Base-by-base conservation (phyloP, 192 early-diverging fungal species). In the Coemansia interrupta region DNA sequence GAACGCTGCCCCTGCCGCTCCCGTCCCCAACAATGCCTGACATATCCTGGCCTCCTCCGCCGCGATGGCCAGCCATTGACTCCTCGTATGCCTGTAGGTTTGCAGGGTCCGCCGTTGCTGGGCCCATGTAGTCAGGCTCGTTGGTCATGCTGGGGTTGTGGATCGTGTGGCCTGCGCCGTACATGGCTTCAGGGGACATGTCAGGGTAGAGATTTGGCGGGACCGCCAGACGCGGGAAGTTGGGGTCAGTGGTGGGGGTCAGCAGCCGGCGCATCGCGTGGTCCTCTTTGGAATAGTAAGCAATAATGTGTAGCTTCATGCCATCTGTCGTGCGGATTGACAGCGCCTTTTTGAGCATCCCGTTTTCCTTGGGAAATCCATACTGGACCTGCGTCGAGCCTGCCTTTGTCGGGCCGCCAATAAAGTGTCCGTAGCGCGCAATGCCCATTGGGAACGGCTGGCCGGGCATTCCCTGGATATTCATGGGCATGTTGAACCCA, bases 121-220 rank as follows among this genome's bases (percentile, higher is more conserved):
- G 54, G 5, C 29, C 30, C 26, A 41, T 28, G 54, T 63, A 63
- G 23, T 63, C 61, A 38, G 53, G 54, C 44, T 63, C 61, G 41
- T 23, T 29, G 23, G 53, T 38, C n/a, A 39, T 49, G 22, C 41
- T 32, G 0, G 38, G 18, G 4, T 47, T 24, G 53, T 56, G 39
- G 10, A 51, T 42, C 26, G 75, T 46, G 52, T 79, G 76, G 48
- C 76, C 60, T 19, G 70, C 70, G 15, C 76, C 70, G 24, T 79
- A 79, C 76, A 79, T 79, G 15, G 70, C 60, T 46, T 82, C 80
- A 7, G 74, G 80, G 44, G 70, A 61, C 73, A 82, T 87, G 66
- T 95, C 93, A 4, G 93, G 93, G 58, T 95, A 95, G 45, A 93
- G 80, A 58, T 89, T 88, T 51, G 84, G 87, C 9, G 89, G 89